Base-by-base conservation (phyloP, 257 asterid genomes). In the Marsdenia floribunda region DNA sequence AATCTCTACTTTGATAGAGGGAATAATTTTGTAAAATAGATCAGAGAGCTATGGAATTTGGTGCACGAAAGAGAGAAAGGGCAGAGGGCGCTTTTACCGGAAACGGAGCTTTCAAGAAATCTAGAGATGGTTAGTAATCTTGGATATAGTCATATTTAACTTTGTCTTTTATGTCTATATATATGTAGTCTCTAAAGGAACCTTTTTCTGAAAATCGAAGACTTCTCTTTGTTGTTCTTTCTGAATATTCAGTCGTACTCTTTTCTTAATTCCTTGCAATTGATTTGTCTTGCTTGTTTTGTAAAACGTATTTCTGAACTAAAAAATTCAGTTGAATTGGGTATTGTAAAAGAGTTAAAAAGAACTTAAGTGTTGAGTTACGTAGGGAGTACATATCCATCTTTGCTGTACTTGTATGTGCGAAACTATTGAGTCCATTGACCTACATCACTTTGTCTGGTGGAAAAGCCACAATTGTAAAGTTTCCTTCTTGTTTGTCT, bases 11-110 rank as follows among this genome's bases (percentile, higher is more conserved):
- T 21, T n/a, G 18, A 7, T 12, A 69, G 37, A 16, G n/a, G 13
- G 60, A 40, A 37, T 55, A 55, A 22, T 53, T 67, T 44, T 40
- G 52, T 40, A 68, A 19, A 24, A 44, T 22, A 63, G 72, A 63
- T 74, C 33, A 42, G 68, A 49, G 0, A 46, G 60, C 37, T 26
- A 77, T 77, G 81, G 81, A 72, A 22, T 72, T 77, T 29, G 49
- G 52, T 18, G 77, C 69, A 33, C 77, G 81, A 18, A 77, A 77
- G 33, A 64, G 81, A 72, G 81, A 77, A 9, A 64, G 81, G 58
- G 0, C 5, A 26, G 77, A 64, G 0, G 73, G 65, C 33, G 67
- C 37, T 61, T 52, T 63, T 63, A 10, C 55, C 7, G 81, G 77
- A 26, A 72, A 72, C 33, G 81, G 73, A 24, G 77, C 73, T 29